Evolutionary conservation across 2,329 filamentous ascomycete species (phyloP), one percentile per base, ranked within the genome.

Genomic region (Xylariomycetidae sp.): DNA sequence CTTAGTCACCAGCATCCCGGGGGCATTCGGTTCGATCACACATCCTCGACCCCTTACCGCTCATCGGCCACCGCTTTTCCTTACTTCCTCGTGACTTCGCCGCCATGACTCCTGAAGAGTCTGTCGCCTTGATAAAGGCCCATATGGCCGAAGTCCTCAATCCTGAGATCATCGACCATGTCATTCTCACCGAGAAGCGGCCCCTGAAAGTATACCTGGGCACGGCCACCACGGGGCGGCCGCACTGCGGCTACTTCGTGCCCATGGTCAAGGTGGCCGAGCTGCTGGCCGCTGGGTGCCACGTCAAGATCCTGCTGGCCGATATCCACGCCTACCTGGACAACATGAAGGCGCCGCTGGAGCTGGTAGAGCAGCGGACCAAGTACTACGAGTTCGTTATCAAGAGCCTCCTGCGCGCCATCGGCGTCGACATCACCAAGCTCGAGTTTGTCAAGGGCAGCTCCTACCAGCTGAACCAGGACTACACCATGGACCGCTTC

Each of bases 401-500:
- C 50, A 85, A 76, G 25, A 72, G 81, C 3, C 70, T 90, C 31
- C 75, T 94, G 25, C 70, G 82, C 53, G 74, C 88, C 2, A 82
- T 93, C 22, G 81, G 82, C 29, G 87, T 95, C 9, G 74, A 83
- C 24, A 82, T 84, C 35, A 77, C 85, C 43, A 81, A 83, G 54
- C 72, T 96, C 27, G 74, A 81, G 44, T 95, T 96, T 52, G 81
- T 95, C 15, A 72, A 85, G 2, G 92, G 90, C 10, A 88, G 81
- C 50, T 80, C 74, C 31, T 95, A 93, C 74, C 88, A 95, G 57
- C 76, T 72, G 50, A 72, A 59, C 37, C 55, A 70, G 16, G 72
- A 79, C 25, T 96, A 95, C 64, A 76, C 81, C 39, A 92, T 95
- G 85, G 90, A 96, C 56, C 64, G 94, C 20, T 90, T 89, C 64